Evolutionary conservation across 139 green algal genomes (phyloP).

Genomic region (Chlorella sorokiniana): DNA sequence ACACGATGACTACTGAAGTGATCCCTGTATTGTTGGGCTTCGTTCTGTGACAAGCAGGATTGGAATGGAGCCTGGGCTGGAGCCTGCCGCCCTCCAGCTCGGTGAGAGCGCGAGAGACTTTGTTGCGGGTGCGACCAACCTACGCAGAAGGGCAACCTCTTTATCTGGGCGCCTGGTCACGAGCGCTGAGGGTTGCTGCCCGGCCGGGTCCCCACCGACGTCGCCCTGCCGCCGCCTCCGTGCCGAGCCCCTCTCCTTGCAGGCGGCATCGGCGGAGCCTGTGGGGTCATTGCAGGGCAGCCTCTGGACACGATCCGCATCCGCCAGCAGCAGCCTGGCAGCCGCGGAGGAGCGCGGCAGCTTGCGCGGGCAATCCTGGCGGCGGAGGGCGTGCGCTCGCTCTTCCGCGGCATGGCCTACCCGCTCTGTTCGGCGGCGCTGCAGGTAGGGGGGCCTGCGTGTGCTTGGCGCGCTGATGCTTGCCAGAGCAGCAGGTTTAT

Average conservation of each 20-base stretch:
- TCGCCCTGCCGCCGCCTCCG: background rate
- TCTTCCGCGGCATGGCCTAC: conserved; percentile 66
- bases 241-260: background rate
- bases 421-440: conserved; percentile 56
- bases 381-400: conserved; percentile 38
- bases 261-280: conserved; percentile 55
- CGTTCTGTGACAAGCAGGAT: background rate
- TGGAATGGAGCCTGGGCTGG: conserved; percentile 1
- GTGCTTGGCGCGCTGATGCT: background rate
- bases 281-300: conserved; percentile 51
- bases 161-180: no score
- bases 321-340: background rate
- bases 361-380: background rate
- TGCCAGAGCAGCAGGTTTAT: no score
- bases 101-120: conserved; percentile 16
- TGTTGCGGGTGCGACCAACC: background rate
- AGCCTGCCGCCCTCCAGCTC: conserved; percentile 10
- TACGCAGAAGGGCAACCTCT: no score
- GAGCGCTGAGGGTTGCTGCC: no score
- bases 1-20: no score
- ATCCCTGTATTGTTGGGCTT: no score
- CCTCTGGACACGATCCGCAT: conserved; percentile 65
- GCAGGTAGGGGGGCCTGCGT: conserved; percentile 36
- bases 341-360: background rate
- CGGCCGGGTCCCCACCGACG: no score